Base-by-base conservation (phyloP, 1,139 yeast genomes). In the Candida labiduridarum region DNA sequence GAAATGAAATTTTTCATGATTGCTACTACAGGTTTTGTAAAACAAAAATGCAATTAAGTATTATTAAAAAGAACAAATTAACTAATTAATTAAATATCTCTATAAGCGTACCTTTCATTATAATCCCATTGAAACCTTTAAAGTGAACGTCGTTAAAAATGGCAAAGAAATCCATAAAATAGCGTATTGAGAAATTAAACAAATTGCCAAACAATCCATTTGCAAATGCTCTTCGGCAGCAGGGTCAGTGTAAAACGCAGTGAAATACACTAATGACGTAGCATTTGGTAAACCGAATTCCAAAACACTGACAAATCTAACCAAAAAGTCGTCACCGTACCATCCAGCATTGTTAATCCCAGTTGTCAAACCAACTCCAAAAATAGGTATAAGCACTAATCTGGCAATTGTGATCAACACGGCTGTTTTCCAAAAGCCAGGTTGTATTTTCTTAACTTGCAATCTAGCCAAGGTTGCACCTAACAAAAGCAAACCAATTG, bases 391-490 rank as follows among this genome's bases (percentile, higher is more conserved):
- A 3, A 76, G 30, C 2, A 77, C 63, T 38, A 76, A 61, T 44
- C 81, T 57, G 0, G 64, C 53, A 6, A 61, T 56, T 0, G 79
- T 72, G n/a, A 74, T 60, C 56, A 66, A 66, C 25, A 74, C 50
- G 1, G 76, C 79, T 1, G 80, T 76, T 61, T 82, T 81, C 89
- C 96, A 87, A 63, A 89, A 83, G 1, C 91, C 90, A 1, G 75
- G 70, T 10, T 90, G 87, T 62, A 90, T 71, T 14, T 73, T 65
- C 14, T 75, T 77, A 27, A 90, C 70, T 53, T 80, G 74, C 47
- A 92, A 74, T 45, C 97, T 72, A 0, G 96, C 85, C 44, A 92
- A 81, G 3, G 97, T 89, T 11, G 95, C 96, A 2, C 98, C 98
- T 35, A 92, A 67, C 52, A 92, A 64, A 46, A 89, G 65, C 52